Base-by-base conservation (phyloP, 2,329 filamentous ascomycete species). In the Verruconis gallopava region DNA sequence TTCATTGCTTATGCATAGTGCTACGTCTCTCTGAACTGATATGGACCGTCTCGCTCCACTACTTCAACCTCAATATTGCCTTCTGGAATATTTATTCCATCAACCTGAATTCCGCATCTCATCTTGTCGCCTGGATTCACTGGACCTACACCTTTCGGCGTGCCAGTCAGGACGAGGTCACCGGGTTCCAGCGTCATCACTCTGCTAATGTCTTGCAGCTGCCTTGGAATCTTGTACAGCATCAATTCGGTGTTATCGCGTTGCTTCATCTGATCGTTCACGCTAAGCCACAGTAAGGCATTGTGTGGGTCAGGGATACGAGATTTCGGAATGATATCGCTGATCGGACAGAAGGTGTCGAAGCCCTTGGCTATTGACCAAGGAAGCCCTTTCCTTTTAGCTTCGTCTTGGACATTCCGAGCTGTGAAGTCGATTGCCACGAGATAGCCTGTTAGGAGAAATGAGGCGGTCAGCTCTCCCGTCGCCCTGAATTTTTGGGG, bases 311-410 rank as follows among this genome's bases (percentile, higher is more conserved):
- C 77, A 11, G 81, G 74, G 51, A 98, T 85, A 49, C 73, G 71
- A 25, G 74, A 69, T 67, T 93, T 93, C 51, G 77, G 69, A 53
- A 98, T 93, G 43, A 84, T 69, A 49, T 80, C 69, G 60, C 81
- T 85, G 55, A 98, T 73, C 45, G 91, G 91, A 40, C 93, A 72
- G 68, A 98, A 98, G 3, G 91, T 96, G 62, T 98, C 91, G 59
- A 96, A 98, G 37, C 91, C 91, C 69, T 98, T 98, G 51, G 85
- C 81, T 50, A 95, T 95, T 54, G 79, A 78, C 91, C 91, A 98
- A 5, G 91, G 91, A 13, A 96, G 77, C 25, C 91, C 86, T 70
- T 91, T 94, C 66, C 82, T 85, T 75, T 96, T 98, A 50, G 89
- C 89, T 67, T 95, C 86, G 53, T 94, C 84, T 65, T 98, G 91